Conservation (phyloP, 23 red algal species). For the Gracilariopsis chorda region DNA sequence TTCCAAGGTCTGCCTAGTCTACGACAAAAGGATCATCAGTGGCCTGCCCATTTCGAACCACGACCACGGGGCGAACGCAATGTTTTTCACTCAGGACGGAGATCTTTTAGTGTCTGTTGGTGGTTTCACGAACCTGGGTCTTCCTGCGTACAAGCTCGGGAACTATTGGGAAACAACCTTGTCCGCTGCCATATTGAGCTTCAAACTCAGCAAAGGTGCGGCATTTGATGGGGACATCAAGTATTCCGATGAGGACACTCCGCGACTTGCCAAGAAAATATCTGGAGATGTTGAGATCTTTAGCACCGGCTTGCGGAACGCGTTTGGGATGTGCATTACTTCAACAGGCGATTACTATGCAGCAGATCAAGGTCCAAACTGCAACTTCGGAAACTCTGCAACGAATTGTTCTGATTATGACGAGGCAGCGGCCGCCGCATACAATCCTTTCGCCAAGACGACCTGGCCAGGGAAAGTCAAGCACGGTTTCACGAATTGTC, state of each 20-base stretch:
- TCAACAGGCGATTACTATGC: conserved; percentile 40
- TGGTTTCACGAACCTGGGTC: conserved; percentile 70
- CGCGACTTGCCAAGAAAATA: background rate
- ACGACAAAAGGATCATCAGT: conserved; percentile 23
- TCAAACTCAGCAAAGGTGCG: background rate
- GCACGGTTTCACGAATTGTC: conserved; percentile 19
- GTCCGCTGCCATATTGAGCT: conserved; percentile 44
- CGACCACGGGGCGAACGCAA: conserved; percentile 46
- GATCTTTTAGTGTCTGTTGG: conserved; percentile 49
- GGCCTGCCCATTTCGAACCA: conserved; percentile 59
- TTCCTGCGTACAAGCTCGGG: conserved; percentile 57
- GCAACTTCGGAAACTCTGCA: conserved; percentile 47
- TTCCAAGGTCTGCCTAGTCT: conserved; percentile 29
- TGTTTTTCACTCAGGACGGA: conserved; percentile 49
- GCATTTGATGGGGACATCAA: conserved; percentile 47
- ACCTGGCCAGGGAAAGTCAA: conserved; percentile 15
- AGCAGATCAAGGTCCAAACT: conserved; percentile 63
- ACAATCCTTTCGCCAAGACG: conserved; percentile 6
- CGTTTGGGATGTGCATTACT: conserved; percentile 27
- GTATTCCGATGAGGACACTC: conserved; percentile 15
- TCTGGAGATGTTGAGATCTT: conserved; percentile 19
- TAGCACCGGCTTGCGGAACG: conserved; percentile 35
- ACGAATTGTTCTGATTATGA: conserved; percentile 39
- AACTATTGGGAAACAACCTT: conserved; percentile 50
- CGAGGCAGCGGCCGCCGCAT: background rate